These are phyloP conservation scores for Zanthoxylum bungeanum DNA, from an alignment of 345 rosid species.

Conservation along the genomic window DNA sequence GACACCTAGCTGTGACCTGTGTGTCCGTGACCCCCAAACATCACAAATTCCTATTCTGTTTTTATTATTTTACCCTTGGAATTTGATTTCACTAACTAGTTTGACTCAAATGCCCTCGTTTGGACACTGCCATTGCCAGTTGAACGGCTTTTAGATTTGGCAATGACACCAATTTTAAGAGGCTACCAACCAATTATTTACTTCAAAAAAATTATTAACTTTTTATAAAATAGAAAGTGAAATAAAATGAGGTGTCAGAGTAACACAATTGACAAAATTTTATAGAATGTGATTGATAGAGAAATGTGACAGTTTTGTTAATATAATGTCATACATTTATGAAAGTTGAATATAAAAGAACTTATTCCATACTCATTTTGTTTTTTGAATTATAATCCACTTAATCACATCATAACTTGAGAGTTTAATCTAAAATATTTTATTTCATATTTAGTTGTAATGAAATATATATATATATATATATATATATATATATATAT, in stretches of 20 bases:
- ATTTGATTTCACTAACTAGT: rapidly evolving
- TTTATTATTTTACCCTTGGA: constrained; percentile 24
- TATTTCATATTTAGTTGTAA: no score
- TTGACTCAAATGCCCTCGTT: not conserved
- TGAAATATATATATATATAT: no score
- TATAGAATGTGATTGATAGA: not conserved
- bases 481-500: no score
- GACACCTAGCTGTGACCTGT: constrained; percentile 28
- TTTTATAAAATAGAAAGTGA: not conserved
- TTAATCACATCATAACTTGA: not conserved
- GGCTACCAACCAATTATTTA: not conserved
- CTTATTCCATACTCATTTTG: not conserved
- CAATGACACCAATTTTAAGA: not conserved
- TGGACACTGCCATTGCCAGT: no score
- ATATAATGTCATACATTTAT: no score
- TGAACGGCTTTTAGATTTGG: no score
- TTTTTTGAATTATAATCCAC: not conserved
- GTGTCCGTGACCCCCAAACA: constrained; percentile 5
- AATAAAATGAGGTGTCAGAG: not conserved
- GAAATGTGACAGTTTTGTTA: no score
- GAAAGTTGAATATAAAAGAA: not conserved
- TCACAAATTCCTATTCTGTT: constrained; percentile 18
- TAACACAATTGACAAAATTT: not conserved
- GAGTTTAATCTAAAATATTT: no score
- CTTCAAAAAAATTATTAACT: no score